These are phyloP conservation scores for Collariella sp. DNA, from an alignment of 495 filamentous ascomycete genomes.

Conservation along the genomic window DNA sequence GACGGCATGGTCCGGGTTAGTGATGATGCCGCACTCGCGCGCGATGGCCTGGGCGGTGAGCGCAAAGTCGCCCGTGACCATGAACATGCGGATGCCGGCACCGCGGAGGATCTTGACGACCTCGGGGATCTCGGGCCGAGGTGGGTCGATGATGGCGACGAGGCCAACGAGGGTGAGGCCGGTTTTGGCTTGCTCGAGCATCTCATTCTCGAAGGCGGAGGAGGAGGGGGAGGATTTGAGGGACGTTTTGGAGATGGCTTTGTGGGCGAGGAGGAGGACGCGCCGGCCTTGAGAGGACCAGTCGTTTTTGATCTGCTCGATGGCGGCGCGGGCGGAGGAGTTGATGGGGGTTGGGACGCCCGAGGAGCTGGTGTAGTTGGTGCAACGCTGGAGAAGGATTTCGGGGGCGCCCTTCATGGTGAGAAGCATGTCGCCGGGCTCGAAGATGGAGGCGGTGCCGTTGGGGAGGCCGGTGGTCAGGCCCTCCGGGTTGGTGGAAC, in stretches of 20 bases:
- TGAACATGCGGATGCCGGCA: conserved; percentile 57
- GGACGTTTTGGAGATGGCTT: conserved; percentile 36
- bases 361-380: conserved; percentile 38
- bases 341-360: conserved; percentile 41
- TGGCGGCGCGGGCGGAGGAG: conserved; percentile 22
- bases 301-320: conserved; percentile 48
- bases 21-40: conserved; percentile 56
- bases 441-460: conserved; percentile 30
- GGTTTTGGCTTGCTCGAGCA: conserved; percentile 37
- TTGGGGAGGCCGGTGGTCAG: conserved; percentile 28
- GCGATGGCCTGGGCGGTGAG: conserved; percentile 64
- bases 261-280: conserved; percentile 57
- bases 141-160: conserved; percentile 59
- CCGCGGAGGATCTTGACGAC: conserved; percentile 50
- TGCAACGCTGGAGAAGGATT: conserved; percentile 50
- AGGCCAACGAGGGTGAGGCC: conserved; percentile 54
- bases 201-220: conserved; percentile 44
- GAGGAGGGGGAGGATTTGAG: conserved; percentile 29
- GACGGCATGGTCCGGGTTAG: conserved; percentile 29
- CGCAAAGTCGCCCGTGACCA: conserved; percentile 68
- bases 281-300: conserved; percentile 58
- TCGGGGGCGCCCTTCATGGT: conserved; percentile 60
- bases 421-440: conserved; percentile 36
- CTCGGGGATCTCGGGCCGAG: conserved; percentile 53
- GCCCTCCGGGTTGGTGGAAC: conserved; percentile 31